Conservation (phyloP, 2,329 filamentous ascomycete genomes). For the Alternaria metachromatica region DNA sequence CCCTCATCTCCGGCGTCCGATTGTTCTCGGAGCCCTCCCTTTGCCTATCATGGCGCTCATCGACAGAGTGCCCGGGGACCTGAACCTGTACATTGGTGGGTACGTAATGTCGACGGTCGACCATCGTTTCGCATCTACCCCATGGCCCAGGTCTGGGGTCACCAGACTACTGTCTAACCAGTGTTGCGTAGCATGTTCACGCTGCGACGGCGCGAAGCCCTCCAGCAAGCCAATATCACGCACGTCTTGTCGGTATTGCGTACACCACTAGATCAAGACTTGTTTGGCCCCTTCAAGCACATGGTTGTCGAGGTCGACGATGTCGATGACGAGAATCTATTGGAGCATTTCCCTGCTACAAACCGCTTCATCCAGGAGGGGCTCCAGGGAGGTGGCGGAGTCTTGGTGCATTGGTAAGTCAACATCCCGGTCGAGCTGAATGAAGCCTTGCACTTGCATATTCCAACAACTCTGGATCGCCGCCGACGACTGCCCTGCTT, state of each 20-base stretch:
- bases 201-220: constrained; percentile 72
- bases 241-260: constrained; percentile 87
- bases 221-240: constrained; percentile 78
- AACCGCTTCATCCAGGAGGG: constrained; percentile 85
- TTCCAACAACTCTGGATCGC: constrained; percentile 37
- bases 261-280: constrained; percentile 62
- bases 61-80: constrained; percentile 71
- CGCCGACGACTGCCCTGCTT: constrained; percentile 36
- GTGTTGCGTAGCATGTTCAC: constrained; percentile 72
- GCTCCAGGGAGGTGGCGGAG: constrained; percentile 66
- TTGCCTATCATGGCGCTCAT: constrained; percentile 61
- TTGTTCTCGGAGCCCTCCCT: constrained; percentile 18
- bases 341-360: constrained; percentile 78
- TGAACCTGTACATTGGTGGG: constrained; percentile 81
- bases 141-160: constrained; percentile 14
- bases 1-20: constrained; percentile 29
- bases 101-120: constrained; percentile 53
- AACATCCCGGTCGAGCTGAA: constrained; percentile 44
- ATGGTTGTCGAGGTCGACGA: constrained; percentile 87
- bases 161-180: constrained; percentile 32
- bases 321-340: constrained; percentile 84
- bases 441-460: constrained; percentile 43
- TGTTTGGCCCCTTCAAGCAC: constrained; percentile 71
- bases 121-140: constrained; percentile 24
- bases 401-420: constrained; percentile 75